These are phyloP conservation scores for Pisolithus orientalis DNA, from an alignment of 768 basidiomycete genomes.

Conservation along the genomic window DNA sequence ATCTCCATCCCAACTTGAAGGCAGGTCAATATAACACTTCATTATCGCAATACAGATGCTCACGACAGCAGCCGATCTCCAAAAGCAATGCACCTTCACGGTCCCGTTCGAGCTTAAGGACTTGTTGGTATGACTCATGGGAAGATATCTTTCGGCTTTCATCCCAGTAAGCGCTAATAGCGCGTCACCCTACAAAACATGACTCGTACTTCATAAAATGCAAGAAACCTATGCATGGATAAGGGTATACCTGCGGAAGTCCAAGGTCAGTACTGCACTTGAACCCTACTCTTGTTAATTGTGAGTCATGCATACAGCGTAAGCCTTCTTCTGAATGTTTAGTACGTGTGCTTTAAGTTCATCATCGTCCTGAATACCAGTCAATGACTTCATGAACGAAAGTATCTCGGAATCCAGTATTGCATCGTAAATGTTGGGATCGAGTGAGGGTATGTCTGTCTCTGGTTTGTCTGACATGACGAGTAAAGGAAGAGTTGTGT, in stretches of 20 bases:
- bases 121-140: constrained; percentile 15
- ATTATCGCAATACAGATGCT: constrained; percentile 3
- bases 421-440: neutral
- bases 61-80: constrained; percentile 42
- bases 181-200: neutral
- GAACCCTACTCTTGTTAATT: too few species aligned
- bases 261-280: too few species aligned
- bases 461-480: neutral
- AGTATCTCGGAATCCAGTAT: neutral
- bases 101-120: constrained; percentile 32
- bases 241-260: constrained; percentile 13
- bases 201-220: constrained; percentile 12
- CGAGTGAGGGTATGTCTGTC: neutral
- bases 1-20: constrained; percentile 36
- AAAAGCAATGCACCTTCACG: constrained; percentile 33
- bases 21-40: neutral
- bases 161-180: neutral
- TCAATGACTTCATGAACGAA: neutral
- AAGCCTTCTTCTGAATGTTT: constrained; percentile 28
- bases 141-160: constrained; percentile 16
- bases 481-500: neutral
- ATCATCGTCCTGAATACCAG: constrained; percentile 25
- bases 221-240: constrained; percentile 18
- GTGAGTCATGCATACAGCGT: constrained; percentile 16
- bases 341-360: constrained; percentile 29